Conservation (phyloP, 2,329 filamentous ascomycete species). For the Laburnicola sp. region DNA sequence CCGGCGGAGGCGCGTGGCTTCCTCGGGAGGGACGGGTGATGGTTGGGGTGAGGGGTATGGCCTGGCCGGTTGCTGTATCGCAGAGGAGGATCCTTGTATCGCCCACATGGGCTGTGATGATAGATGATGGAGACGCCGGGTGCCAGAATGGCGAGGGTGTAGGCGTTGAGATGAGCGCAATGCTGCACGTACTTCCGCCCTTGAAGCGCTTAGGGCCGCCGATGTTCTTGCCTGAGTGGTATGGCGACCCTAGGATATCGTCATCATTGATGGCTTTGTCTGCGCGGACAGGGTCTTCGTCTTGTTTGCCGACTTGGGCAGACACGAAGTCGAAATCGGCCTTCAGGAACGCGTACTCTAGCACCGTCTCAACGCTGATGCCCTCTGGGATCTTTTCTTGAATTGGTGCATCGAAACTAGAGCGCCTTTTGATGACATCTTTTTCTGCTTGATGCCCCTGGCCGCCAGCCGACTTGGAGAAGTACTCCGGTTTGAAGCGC, state of each 20-base stretch:
- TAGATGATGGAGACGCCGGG: conserved; percentile 77
- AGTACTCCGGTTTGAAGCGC: conserved; percentile 82
- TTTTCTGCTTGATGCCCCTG: conserved; percentile 41
- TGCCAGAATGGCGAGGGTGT: conserved; percentile 95
- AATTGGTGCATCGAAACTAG: conserved; percentile 26
- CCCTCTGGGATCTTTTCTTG: conserved; percentile 40
- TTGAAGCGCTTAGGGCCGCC: conserved; percentile 80
- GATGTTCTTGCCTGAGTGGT: conserved; percentile 59
- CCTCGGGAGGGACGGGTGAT: conserved; percentile 84
- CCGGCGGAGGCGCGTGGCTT: conserved; percentile 79
- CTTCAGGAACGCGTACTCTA: conserved; percentile 90
- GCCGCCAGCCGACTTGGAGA: conserved; percentile 55
- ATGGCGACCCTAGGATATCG: conserved; percentile 74
- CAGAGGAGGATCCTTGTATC: conserved; percentile 91
- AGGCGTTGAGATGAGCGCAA: conserved; percentile 89
- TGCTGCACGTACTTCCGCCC: conserved; percentile 88
- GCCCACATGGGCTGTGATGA: conserved; percentile 87
- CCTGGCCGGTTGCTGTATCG: conserved; percentile 77
- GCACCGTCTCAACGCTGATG: conserved; percentile 72
- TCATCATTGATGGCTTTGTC: conserved; percentile 82
- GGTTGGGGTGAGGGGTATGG: conserved; percentile 82
- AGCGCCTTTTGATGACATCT: conserved; percentile 31
- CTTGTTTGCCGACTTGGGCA: conserved; percentile 81
- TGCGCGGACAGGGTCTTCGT: conserved; percentile 67
- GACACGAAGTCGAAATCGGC: conserved; percentile 93